Percentiles rank a stretch among this genome's conserved stretches.
Evolutionary conservation across 306 rosid genomes (phyloP).

Genomic region (Rosa rugosa): DNA sequence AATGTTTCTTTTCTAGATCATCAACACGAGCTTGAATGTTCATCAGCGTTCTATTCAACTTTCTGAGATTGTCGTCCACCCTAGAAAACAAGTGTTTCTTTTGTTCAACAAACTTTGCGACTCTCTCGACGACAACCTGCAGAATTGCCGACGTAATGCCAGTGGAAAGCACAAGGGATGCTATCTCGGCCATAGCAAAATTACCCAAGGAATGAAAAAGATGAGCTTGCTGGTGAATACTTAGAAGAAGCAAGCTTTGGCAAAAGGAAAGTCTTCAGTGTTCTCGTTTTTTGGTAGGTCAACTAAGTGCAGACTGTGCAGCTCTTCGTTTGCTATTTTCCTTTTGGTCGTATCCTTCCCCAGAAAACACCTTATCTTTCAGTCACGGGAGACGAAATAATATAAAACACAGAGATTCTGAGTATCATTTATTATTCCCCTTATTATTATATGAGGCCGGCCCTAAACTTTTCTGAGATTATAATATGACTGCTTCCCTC

Average conservation of each 20-base stretch:
- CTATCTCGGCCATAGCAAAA: neutral
- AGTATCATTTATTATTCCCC: too few species aligned
- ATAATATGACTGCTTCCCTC: too few species aligned
- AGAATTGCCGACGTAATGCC: slow-evolving; percentile 11
- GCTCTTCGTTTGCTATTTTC: too few species aligned
- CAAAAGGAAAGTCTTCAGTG: neutral
- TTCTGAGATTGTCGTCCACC: slow-evolving; percentile 8
- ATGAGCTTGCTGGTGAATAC: neutral
- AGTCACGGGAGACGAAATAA: too few species aligned
- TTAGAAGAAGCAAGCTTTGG: neutral
- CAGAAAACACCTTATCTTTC: too few species aligned
- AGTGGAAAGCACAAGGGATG: neutral
- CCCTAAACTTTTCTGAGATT: too few species aligned
- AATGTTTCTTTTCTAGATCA: neutral
- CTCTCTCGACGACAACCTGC: slow-evolving; percentile 18
- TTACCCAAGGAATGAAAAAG: neutral
- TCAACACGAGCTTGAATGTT: slow-evolving; percentile 15
- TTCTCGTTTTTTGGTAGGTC: too few species aligned
- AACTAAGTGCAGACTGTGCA: too few species aligned
- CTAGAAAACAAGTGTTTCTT: neutral
- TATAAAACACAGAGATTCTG: too few species aligned
- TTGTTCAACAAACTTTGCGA: neutral
- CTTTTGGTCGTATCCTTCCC: too few species aligned
- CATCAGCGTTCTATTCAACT: slow-evolving; percentile 19
- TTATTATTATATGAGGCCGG: too few species aligned